Evolutionary conservation across 2,329 filamentous ascomycete species (phyloP).

Genomic region (Capronia epimyces): DNA sequence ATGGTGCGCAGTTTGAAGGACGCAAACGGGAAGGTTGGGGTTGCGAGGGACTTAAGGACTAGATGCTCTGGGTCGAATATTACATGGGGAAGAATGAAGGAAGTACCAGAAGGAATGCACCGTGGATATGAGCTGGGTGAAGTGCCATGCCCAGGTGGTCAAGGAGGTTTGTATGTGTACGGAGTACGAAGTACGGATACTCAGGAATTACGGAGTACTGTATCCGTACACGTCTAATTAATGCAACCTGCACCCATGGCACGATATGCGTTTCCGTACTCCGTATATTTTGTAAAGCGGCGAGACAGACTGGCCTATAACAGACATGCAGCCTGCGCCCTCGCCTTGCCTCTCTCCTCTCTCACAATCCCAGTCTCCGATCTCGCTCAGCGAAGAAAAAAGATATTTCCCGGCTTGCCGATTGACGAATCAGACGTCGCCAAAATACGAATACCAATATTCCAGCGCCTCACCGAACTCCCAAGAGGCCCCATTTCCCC

Average conservation of each 20-base stretch:
- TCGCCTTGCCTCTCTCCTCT: not conserved
- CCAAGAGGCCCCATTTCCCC: not conserved
- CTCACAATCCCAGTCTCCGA: not conserved
- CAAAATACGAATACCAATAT: not conserved
- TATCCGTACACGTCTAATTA: too few species aligned
- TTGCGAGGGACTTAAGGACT: not conserved
- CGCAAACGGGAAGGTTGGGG: not conserved
- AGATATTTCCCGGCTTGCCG: not conserved
- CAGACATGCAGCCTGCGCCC: not conserved
- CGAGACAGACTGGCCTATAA: not conserved
- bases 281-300: too few species aligned
- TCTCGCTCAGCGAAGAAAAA: constrained; percentile 6
- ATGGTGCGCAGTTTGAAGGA: constrained; percentile 12
- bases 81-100: too few species aligned
- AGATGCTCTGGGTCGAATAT: too few species aligned
- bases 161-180: too few species aligned
- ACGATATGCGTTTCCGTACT: too few species aligned
- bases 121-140: too few species aligned
- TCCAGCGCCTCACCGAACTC: not conserved
- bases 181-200: too few species aligned
- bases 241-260: too few species aligned
- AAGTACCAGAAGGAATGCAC: too few species aligned
- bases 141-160: too few species aligned
- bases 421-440: constrained; percentile 1
- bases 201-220: too few species aligned